phyloP scores from a whole-genome alignment of 768 basidiomycete species.

The Boletus coccyginus region DNA sequence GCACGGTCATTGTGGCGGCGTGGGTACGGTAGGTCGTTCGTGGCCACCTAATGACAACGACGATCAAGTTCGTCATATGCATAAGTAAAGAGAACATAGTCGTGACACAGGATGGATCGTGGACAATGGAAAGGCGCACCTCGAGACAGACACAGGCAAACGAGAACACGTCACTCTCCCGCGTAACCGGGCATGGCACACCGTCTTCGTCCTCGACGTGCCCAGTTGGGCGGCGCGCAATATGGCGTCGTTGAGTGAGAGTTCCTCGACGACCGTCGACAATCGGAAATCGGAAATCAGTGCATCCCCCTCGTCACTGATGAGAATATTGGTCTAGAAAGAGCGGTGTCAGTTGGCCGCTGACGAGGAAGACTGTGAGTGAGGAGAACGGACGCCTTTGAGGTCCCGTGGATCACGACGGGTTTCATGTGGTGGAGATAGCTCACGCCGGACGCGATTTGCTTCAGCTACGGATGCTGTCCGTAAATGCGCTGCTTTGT shows the following conservation, averaged over 20 bases:
- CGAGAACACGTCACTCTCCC: conserved; percentile 56
- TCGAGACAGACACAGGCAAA: conserved; percentile 60
- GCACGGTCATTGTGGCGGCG: conserved; percentile 54
- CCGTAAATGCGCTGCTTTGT: background rate
- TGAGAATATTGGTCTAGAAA: conserved; percentile 52
- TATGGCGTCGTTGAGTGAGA: conserved; percentile 32
- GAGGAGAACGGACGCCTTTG: conserved; percentile 46
- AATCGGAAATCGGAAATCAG: conserved; percentile 64
- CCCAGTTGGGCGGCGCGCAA: conserved; percentile 24
- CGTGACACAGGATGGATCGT: no score
- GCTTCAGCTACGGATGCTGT: conserved; percentile 37
- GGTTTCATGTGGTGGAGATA: conserved; percentile 58
- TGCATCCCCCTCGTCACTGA: conserved; percentile 48
- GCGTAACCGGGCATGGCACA: conserved; percentile 43
- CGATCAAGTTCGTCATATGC: no score
- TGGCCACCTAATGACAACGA: conserved; percentile 39
- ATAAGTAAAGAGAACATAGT: no score
- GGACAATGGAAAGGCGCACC: conserved; percentile 27
- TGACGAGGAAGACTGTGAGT: background rate
- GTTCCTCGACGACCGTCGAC: conserved; percentile 55
- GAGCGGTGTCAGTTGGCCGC: background rate
- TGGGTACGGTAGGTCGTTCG: conserved; percentile 50
- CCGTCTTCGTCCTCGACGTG: conserved; percentile 48
- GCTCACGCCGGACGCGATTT: conserved; percentile 54
- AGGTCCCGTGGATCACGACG: conserved; percentile 57